Evolutionary conservation across 164 flowering plant genomes (phyloP).

Genomic region (Kalanchoe fedtschenkoi): DNA sequence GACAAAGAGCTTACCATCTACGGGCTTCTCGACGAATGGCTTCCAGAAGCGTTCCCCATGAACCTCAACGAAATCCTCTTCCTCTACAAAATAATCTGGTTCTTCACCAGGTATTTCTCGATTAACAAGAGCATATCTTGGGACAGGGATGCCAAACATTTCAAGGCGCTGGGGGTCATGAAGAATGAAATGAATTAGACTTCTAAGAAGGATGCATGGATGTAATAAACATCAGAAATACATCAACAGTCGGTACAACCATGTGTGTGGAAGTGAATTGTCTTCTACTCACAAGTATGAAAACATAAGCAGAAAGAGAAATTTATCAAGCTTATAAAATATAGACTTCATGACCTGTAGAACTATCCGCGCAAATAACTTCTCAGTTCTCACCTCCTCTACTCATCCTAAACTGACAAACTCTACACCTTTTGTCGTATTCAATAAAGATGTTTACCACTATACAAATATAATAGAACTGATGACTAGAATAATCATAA

Average conservation of each 20-base stretch:
- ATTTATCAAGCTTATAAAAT: too few species aligned
- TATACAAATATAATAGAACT: too few species aligned
- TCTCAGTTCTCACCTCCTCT: background rate
- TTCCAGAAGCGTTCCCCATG: conserved; percentile 94
- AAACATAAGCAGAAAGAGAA: background rate
- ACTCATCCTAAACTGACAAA: background rate
- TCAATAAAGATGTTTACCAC: too few species aligned
- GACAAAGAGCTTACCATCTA: conserved; percentile 54
- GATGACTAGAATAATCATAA: background rate
- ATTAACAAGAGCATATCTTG: conserved; percentile 90
- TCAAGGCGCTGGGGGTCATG: conserved; percentile 57
- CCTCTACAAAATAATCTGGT: conserved; percentile 82
- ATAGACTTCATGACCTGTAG: background rate
- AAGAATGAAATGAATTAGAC: conserved; percentile 15
- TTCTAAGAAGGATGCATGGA: background rate
- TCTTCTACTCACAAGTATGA: background rate
- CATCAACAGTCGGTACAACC: background rate
- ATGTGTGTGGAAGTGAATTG: background rate
- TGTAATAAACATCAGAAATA: background rate
- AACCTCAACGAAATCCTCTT: conserved; percentile 97
- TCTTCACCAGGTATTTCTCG: conserved; percentile 78
- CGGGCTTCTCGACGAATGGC: conserved; percentile 99
- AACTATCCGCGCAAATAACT: background rate
- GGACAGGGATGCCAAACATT: conserved; percentile 88
- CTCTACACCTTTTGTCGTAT: too few species aligned